phyloP scores from a whole-genome alignment of 352 stramenopile genomes.

The Pythium rishiriense region DNA sequence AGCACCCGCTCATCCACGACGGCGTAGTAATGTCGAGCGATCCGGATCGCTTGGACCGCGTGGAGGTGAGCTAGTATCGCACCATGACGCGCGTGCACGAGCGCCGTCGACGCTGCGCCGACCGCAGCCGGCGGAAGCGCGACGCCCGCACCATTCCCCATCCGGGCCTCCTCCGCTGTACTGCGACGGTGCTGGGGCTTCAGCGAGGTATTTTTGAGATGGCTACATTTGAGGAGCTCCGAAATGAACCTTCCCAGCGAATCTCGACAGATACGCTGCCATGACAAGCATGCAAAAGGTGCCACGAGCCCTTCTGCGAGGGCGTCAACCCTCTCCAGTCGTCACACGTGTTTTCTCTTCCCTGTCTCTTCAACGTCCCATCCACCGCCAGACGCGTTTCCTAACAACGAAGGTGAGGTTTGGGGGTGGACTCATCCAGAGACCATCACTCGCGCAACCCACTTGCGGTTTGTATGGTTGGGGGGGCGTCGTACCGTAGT shows the following conservation, averaged over 20 bases:
- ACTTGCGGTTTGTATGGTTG: constrained; percentile 22
- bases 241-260: neutral
- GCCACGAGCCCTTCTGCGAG: too few relatives aligned
- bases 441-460: constrained; percentile 21
- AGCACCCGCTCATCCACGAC: constrained; percentile 62
- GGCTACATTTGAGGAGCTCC: constrained; percentile 18
- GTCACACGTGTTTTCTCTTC: neutral
- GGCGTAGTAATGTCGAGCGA: constrained; percentile 43
- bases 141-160: constrained; percentile 58
- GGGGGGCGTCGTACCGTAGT: neutral
- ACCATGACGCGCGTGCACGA: constrained; percentile 33
- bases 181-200: neutral
- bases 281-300: neutral
- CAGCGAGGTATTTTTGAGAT: constrained; percentile 21
- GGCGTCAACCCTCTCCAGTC: too few relatives aligned
- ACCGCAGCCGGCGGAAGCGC: constrained; percentile 30
- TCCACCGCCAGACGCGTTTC: constrained; percentile 1
- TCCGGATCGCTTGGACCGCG: constrained; percentile 34
- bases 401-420: neutral
- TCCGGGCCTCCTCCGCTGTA: constrained; percentile 1
- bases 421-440: neutral
- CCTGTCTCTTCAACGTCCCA: constrained; percentile 12
- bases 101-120: constrained; percentile 23
- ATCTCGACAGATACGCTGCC: constrained; percentile 4
- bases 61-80: constrained; percentile 37